Evolutionary conservation across 306 rosid species (phyloP).

Genomic region (Castanopsis chinensis): DNA sequence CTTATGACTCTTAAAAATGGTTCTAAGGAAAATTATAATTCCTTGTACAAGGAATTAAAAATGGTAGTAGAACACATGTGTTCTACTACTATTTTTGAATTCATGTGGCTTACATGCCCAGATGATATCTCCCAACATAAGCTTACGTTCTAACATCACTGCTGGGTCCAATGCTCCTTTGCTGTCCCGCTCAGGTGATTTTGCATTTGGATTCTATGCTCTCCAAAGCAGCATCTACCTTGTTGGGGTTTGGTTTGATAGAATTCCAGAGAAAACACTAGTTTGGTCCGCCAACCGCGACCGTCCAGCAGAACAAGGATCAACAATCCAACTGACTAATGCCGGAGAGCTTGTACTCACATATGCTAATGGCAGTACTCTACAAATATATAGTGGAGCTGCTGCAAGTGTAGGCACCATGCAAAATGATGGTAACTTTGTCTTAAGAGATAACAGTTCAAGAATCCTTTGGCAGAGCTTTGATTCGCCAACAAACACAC

Average conservation of each 20-base stretch:
- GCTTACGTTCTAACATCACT: conserved; percentile 11
- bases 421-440: conserved; percentile 30
- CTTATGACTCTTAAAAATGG: conserved; percentile 9
- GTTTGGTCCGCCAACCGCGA: conserved; percentile 24
- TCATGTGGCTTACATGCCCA: conserved; percentile 10
- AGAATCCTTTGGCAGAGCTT: neutral
- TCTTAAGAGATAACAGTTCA: neutral
- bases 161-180: conserved; percentile 34
- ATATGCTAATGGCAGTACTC: conserved; percentile 5
- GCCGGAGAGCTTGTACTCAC: conserved; percentile 17
- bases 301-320: conserved; percentile 15
- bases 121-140: neutral
- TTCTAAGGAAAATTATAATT: neutral
- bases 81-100: conserved; percentile 5
- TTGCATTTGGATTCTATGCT: conserved; percentile 32
- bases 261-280: conserved; percentile 26
- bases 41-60: too few species aligned
- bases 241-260: conserved; percentile 30
- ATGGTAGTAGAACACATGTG: too few species aligned
- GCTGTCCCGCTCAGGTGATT: conserved; percentile 28
- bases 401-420: conserved; percentile 11
- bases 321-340: conserved; percentile 18
- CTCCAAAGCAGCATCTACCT: conserved; percentile 15
- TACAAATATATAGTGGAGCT: neutral
- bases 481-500: conserved; percentile 9